Conservation (phyloP, 164 flowering plant genomes). For the Nymphaea colorata region DNA sequence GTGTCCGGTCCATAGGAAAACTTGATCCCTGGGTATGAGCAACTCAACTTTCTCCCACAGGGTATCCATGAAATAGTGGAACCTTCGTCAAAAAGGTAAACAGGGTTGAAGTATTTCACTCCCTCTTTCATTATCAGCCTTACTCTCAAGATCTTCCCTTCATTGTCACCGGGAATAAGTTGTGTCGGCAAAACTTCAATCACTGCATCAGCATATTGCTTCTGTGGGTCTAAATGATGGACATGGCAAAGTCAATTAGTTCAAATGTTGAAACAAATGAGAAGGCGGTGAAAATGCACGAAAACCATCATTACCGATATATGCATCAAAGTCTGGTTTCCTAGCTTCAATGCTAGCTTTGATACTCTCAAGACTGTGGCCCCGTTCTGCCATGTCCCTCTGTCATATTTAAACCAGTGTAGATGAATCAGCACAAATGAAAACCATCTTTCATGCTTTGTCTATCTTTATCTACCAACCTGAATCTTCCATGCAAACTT, state of each 20-base stretch:
- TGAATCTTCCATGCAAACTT: conserved; percentile 99
- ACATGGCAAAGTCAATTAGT: conserved; percentile 3
- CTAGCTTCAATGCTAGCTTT: conserved; percentile 97
- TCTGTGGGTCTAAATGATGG: conserved; percentile 69
- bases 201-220: conserved; percentile 94
- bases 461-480: conserved; percentile 25
- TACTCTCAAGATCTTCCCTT: conserved; percentile 84
- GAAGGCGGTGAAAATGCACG: background rate
- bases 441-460: background rate
- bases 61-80: conserved; percentile 96
- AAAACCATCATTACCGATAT: conserved; percentile 44
- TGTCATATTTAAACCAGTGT: conserved; percentile 11
- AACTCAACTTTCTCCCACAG: conserved; percentile 90
- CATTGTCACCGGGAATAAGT: conserved; percentile 83
- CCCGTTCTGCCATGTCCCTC: conserved; percentile 99
- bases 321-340: conserved; percentile 96
- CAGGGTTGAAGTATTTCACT: conserved; percentile 70
- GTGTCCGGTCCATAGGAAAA: conserved; percentile 80
- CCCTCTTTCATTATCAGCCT: conserved; percentile 89
- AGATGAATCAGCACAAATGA: background rate
- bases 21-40: conserved; percentile 97
- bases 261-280: background rate
- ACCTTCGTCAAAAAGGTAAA: conserved; percentile 93
- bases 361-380: conserved; percentile 97
- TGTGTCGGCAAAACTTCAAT: conserved; percentile 90